A percentile compares a stretch with the other conserved stretches of the same genome.
Evolutionary conservation across 2,329 filamentous ascomycete species (phyloP).

Genomic region (Claviceps pazoutovae): DNA sequence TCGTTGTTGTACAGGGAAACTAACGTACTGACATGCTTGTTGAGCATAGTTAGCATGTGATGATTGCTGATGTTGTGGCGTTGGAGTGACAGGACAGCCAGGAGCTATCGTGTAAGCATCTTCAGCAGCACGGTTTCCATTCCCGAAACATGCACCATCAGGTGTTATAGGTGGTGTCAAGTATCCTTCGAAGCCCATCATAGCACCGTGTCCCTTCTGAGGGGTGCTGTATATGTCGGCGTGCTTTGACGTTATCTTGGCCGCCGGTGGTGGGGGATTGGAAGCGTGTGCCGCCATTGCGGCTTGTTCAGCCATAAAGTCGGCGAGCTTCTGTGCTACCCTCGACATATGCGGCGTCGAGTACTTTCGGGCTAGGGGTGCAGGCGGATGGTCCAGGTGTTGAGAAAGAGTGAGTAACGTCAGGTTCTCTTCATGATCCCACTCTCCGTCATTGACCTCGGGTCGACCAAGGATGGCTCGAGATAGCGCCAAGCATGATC

Average conservation of each 20-base stretch:
- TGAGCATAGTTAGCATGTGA: conserved; percentile 18
- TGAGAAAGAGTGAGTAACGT: conserved; percentile 48
- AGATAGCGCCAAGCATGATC: conserved; percentile 72
- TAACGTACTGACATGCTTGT: conserved; percentile 20
- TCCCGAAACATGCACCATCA: conserved; percentile 46
- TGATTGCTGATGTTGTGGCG: conserved; percentile 24
- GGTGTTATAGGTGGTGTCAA: conserved; percentile 78
- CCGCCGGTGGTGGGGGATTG: conserved; percentile 46
- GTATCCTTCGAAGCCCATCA: conserved; percentile 57
- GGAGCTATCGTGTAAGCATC: conserved; percentile 34
- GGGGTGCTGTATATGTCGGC: conserved; percentile 62
- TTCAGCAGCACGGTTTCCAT: conserved; percentile 25
- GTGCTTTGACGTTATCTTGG: conserved; percentile 37
- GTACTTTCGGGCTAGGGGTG: conserved; percentile 46
- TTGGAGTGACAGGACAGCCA: conserved; percentile 49
- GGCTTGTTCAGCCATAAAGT: conserved; percentile 46
- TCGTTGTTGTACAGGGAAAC: conserved; percentile 25
- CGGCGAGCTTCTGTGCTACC: conserved; percentile 40
- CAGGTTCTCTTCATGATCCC: conserved; percentile 58
- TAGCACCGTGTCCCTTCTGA: conserved; percentile 55
- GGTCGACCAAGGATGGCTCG: conserved; percentile 72
- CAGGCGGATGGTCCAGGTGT: conserved; percentile 43
- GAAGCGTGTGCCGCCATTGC: conserved; percentile 35
- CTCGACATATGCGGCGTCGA: conserved; percentile 37
- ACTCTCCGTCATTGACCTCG: conserved; percentile 62